Evolutionary conservation across 2,329 filamentous ascomycete species (phyloP).

Genomic region (Gnomoniopsis smithogilvyi): DNA sequence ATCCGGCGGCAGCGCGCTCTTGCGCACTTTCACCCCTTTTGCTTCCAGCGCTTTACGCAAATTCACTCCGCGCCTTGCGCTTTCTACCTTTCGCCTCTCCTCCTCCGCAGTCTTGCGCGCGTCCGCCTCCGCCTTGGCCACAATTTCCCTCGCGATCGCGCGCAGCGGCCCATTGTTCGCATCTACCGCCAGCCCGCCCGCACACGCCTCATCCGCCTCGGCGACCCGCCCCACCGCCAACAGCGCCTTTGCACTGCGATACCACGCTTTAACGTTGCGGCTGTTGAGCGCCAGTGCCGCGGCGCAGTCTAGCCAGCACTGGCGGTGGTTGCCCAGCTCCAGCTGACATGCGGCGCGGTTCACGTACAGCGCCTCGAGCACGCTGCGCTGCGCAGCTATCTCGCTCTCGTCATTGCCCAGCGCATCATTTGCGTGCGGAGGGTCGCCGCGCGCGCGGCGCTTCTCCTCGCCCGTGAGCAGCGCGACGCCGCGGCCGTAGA

Average conservation of each 20-base stretch:
- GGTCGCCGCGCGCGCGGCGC: slow-evolving; percentile 39
- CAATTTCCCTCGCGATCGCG: slow-evolving; percentile 60
- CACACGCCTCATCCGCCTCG: slow-evolving; percentile 79
- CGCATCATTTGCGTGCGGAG: neutral
- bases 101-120: slow-evolving; percentile 34
- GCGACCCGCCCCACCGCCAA: slow-evolving; percentile 72
- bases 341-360: slow-evolving; percentile 92
- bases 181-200: slow-evolving; percentile 71
- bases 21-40: slow-evolving; percentile 65
- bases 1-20: slow-evolving; percentile 71
- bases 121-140: slow-evolving; percentile 48
- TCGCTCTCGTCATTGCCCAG: slow-evolving; percentile 43
- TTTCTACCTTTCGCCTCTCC: slow-evolving; percentile 47
- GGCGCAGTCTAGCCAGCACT: slow-evolving; percentile 81
- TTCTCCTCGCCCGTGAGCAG: slow-evolving; percentile 65
- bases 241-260: slow-evolving; percentile 76
- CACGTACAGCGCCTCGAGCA: slow-evolving; percentile 74
- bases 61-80: slow-evolving; percentile 53
- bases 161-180: slow-evolving; percentile 64
- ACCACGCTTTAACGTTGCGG: slow-evolving; percentile 84
- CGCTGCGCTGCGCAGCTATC: slow-evolving; percentile 55
- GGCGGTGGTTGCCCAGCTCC: slow-evolving; percentile 83
- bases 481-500: slow-evolving; percentile 82
- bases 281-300: slow-evolving; percentile 75
- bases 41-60: slow-evolving; percentile 65